Percentiles rank a stretch among this genome's conserved stretches.
phyloP scores from a whole-genome alignment of 768 basidiomycete genomes.

The Paxillus ammoniavirescens region DNA sequence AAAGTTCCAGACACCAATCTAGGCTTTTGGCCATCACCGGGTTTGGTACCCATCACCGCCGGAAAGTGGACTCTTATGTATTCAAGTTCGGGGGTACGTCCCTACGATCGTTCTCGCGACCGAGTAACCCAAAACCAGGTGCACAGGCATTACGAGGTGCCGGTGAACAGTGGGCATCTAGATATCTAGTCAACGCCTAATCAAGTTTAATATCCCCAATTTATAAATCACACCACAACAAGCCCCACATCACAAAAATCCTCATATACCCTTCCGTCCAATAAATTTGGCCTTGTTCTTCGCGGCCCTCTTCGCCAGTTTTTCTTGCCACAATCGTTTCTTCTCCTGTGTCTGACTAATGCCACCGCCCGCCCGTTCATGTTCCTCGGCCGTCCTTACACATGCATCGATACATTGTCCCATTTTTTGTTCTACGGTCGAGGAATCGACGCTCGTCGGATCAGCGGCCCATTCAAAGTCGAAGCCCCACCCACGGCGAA shows the following conservation, averaged over 20 bases:
- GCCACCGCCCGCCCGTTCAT: conserved; percentile 53
- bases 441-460: conserved; percentile 6
- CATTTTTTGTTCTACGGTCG: conserved; percentile 62
- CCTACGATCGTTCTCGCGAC: no score
- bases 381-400: conserved; percentile 40
- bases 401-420: conserved; percentile 64
- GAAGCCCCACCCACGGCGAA: conserved; percentile 77
- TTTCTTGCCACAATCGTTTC: conserved; percentile 49
- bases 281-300: conserved; percentile 30
- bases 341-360: conserved; percentile 72
- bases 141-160: no score
- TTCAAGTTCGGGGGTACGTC: no score
- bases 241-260: background rate
- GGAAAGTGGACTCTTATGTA: no score
- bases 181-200: no score
- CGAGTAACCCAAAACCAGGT: no score
- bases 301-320: conserved; percentile 36
- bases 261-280: conserved; percentile 23
- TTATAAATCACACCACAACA: no score
- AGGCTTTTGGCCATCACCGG: no score
- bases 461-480: conserved; percentile 69
- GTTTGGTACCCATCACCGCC: no score
- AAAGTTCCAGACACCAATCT: no score
- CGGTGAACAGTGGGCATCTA: no score
- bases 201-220: no score